phyloP scores from a whole-genome alignment of 1,139 yeast genomes.

The Kurtzmaniella quercitrusa region DNA sequence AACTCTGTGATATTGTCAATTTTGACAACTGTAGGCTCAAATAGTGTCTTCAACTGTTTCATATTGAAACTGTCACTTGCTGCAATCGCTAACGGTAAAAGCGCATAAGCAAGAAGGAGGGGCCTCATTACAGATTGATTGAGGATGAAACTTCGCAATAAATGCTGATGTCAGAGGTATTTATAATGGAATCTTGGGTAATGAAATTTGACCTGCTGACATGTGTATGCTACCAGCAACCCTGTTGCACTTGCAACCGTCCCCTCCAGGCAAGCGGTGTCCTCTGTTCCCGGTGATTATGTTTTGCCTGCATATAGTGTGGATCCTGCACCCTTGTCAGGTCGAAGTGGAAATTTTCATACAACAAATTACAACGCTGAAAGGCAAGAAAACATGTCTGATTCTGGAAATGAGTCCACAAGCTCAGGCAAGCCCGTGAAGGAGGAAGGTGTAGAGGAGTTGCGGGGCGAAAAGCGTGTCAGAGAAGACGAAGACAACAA shows the following conservation, averaged over 20 bases:
- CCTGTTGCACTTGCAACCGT: background rate
- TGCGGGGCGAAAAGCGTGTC: conserved; percentile 10
- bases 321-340: background rate
- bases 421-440: background rate
- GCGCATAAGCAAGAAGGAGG: background rate
- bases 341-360: background rate
- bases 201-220: background rate
- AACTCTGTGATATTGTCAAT: background rate
- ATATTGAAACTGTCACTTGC: background rate
- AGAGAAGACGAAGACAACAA: conserved; percentile 46
- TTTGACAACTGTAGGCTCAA: background rate
- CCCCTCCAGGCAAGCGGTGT: too few relatives aligned
- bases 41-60: background rate
- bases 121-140: background rate
- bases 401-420: background rate
- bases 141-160: too few relatives aligned
- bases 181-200: too few relatives aligned
- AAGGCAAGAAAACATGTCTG: conserved; percentile 4
- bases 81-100: background rate
- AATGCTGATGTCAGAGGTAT: too few relatives aligned
- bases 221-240: background rate
- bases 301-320: background rate
- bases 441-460: conserved; percentile 5
- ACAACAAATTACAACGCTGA: background rate
- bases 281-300: too few relatives aligned